Evolutionary conservation across 164 flowering plant species (phyloP).

Genomic region (Malania oleifera): DNA sequence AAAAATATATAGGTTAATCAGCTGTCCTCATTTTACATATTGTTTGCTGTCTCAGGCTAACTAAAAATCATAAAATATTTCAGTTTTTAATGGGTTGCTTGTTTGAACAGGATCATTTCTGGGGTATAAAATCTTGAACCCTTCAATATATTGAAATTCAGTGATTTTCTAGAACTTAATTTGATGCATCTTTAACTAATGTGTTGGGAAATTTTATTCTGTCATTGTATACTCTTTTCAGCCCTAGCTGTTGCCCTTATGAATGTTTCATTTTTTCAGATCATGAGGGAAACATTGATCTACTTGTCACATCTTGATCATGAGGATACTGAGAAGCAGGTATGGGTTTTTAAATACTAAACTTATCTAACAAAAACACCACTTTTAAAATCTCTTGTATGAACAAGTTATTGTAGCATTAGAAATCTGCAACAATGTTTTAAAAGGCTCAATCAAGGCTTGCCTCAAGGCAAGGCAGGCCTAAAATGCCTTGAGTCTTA

Average conservation of each 20-base stretch:
- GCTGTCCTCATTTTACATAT: too few species aligned
- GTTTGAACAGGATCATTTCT: too few species aligned
- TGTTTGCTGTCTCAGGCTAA: too few species aligned
- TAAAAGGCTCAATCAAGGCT: too few species aligned
- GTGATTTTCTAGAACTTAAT: background rate
- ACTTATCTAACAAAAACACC: too few species aligned
- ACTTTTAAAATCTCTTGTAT: too few species aligned
- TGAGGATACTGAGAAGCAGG: slow-evolving; percentile 99
- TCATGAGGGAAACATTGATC: slow-evolving; percentile 92
- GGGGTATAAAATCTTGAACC: background rate
- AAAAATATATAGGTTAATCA: too few species aligned
- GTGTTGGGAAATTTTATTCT: background rate
- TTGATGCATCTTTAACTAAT: background rate
- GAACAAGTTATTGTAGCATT: too few species aligned
- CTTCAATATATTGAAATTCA: background rate
- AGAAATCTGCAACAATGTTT: too few species aligned
- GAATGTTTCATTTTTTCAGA: slow-evolving; percentile 41
- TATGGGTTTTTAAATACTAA: too few species aligned
- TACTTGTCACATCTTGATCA: slow-evolving; percentile 97
- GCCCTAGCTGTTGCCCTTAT: background rate
- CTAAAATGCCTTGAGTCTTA: too few species aligned
- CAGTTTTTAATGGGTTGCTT: background rate
- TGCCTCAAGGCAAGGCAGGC: too few species aligned
- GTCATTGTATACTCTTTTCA: background rate
- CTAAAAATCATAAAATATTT: background rate